A percentile compares a stretch with the other conserved stretches of the same genome.
Conservation (phyloP, 2,329 filamentous ascomycete species). For the Dothistroma pini region DNA sequence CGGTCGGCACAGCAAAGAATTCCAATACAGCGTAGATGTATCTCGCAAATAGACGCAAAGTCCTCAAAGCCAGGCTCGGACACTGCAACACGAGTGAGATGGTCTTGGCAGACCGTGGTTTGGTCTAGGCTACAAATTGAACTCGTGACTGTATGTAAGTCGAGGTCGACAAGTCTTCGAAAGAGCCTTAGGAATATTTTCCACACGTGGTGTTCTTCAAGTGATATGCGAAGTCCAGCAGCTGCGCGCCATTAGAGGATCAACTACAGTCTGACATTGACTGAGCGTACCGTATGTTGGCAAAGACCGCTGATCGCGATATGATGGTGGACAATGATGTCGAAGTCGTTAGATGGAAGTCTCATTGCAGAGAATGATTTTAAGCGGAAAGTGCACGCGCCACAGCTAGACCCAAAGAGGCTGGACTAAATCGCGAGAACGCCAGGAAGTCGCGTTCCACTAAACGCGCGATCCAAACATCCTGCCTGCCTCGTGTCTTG, state of each 20-base stretch:
- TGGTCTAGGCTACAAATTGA: slow-evolving; percentile 83
- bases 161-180: slow-evolving; percentile 81
- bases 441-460: slow-evolving; percentile 5
- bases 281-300: neutral
- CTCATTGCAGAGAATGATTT: neutral
- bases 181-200: slow-evolving; percentile 58
- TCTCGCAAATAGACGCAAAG: slow-evolving; percentile 72
- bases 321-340: neutral
- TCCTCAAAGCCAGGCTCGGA: slow-evolving; percentile 73
- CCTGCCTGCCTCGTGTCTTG: neutral
- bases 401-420: neutral
- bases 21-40: slow-evolving; percentile 10
- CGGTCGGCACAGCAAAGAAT: neutral
- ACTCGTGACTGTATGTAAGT: slow-evolving; percentile 70
- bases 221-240: neutral
- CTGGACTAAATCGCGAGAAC: neutral
- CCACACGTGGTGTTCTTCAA: neutral
- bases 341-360: neutral
- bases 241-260: neutral
- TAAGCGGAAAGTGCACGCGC: neutral
- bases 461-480: slow-evolving; percentile 5
- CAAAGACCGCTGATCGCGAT: neutral
- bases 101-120: slow-evolving; percentile 78
- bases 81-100: slow-evolving; percentile 90
- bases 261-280: neutral